Conservation (phyloP, 208 protist genomes). For the Trypanosoma mega region DNA sequence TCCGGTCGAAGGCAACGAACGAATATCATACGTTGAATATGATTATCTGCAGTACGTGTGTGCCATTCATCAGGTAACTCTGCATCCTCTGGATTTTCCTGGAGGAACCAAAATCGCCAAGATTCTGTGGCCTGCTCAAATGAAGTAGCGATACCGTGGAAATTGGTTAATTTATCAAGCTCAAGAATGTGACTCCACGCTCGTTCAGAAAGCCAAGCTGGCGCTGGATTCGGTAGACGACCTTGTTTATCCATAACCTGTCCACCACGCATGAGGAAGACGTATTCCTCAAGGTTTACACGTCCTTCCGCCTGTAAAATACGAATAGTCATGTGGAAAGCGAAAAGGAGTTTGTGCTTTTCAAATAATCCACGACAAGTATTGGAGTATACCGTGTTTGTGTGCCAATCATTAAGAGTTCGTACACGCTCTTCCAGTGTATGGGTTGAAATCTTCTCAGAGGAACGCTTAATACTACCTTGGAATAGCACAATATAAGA, state of each 20-base stretch:
- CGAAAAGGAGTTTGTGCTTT: constrained; percentile 98
- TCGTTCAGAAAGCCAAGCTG: constrained; percentile 94
- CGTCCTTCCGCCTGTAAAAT: constrained; percentile 90
- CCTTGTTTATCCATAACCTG: constrained; percentile 94
- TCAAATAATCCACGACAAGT: constrained; percentile 99
- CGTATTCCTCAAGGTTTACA: constrained; percentile 97
- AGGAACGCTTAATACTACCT: constrained; percentile 93
- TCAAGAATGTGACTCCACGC: constrained; percentile 98
- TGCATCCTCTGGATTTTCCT: constrained; percentile 93
- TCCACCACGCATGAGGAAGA: constrained; percentile 97
- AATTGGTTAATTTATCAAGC: constrained; percentile 95
- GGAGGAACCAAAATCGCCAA: constrained; percentile 96
- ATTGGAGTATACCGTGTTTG: constrained; percentile 96
- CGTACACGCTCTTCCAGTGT: constrained; percentile 92
- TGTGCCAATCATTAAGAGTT: constrained; percentile 97
- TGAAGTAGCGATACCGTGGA: constrained; percentile 92
- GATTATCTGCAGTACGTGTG: constrained; percentile 75
- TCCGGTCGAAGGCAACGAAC: constrained; percentile 97
- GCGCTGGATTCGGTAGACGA: constrained; percentile 93
- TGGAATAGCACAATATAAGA: constrained; percentile 97
- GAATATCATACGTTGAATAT: constrained; percentile 97
- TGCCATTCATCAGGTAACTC: constrained; percentile 96
- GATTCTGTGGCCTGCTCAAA: constrained; percentile 95
- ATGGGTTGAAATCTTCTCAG: constrained; percentile 87
- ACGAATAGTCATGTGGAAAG: constrained; percentile 98